Percentiles rank a stretch among this genome's conserved stretches.
phyloP scores from a whole-genome alignment of 1,284 basidiomycete genomes.

The Austroboletus novae-zelandiae region DNA sequence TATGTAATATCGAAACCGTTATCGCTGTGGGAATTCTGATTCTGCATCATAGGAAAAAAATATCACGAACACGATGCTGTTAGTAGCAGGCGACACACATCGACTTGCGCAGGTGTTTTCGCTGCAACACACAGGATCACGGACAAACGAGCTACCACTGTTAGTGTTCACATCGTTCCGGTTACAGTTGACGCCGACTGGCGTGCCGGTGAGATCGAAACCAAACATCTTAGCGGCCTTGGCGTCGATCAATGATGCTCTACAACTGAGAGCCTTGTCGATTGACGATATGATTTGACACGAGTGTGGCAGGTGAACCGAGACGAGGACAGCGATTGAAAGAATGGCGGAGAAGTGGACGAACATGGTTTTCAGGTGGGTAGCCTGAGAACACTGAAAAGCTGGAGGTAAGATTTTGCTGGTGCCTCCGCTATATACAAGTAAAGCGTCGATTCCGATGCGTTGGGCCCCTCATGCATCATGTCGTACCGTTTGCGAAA shows the following conservation, averaged over 20 bases:
- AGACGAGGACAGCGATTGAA: neutral
- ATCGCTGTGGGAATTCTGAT: neutral
- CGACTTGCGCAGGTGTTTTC: neutral
- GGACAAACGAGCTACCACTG: neutral
- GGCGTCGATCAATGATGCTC: neutral
- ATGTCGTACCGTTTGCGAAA: neutral
- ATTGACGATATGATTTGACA: neutral
- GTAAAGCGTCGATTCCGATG: neutral
- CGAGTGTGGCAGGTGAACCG: neutral
- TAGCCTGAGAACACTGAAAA: neutral
- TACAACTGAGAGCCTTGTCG: neutral
- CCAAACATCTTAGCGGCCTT: neutral
- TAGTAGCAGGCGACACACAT: neutral
- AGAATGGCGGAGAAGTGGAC: neutral
- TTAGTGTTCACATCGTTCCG: neutral
- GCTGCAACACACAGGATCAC: neutral
- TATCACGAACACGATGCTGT: neutral
- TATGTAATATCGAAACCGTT: neutral
- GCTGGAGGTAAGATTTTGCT: neutral
- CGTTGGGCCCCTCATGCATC: too few species aligned
- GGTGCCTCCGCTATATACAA: neutral
- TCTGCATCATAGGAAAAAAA: neutral
- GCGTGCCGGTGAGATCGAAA: neutral
- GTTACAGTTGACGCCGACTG: neutral
- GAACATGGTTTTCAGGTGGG: neutral